Evolutionary conservation across 1,284 basidiomycete genomes (phyloP), one percentile per base, ranked within the genome.

Genomic region (Leccinum pachyderme): DNA sequence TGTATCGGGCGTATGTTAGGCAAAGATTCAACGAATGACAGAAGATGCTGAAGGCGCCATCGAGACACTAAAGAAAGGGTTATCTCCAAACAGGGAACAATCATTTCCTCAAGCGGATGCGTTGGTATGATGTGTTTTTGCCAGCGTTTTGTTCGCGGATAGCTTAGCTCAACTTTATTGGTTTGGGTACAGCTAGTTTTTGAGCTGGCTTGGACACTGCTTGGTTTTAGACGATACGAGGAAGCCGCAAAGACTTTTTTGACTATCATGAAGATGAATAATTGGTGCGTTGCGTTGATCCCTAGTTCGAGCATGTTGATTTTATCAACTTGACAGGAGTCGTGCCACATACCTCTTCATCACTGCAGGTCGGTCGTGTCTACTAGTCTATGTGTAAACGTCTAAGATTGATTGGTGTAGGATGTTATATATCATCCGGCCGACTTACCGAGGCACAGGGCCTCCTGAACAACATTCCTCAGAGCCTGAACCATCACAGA

Each of bases 311-410:
- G 46, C 39, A 29, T 39, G 31, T 8, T 50, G 15, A 55, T 28
- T 43, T 13, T 37, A 52, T 41, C 47, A 18, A 48, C 13, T 39
- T 54, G 32, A 8, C 55, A 87, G 85, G 87, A 86, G 83, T 64
- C 88, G 88, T 52, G 86, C 79, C 3, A 90, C 89, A 6, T 91
- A 91, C 67, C 83, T 84, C 58, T 88, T 86, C 66, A 80, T 90
- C 33, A 84, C 86, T 22, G 87, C 83, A 28, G 85, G 84, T 81
- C 47, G 49, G 51, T 59, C 44, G 51, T 5, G 7, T 47, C 12
- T n/a, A 31, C 31, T 29, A 13, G 52, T 28, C 33, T 39, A 27
- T 45, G 28, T 37, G 28, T 37, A 54, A 50, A 18, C 18, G 12
- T 45, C 47, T 31, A 24, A 3, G n/a, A 56, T 25, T 49, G 43